phyloP scores from a whole-genome alignment of 2,329 filamentous ascomycete genomes.

The Ophiosphaerella korrae region DNA sequence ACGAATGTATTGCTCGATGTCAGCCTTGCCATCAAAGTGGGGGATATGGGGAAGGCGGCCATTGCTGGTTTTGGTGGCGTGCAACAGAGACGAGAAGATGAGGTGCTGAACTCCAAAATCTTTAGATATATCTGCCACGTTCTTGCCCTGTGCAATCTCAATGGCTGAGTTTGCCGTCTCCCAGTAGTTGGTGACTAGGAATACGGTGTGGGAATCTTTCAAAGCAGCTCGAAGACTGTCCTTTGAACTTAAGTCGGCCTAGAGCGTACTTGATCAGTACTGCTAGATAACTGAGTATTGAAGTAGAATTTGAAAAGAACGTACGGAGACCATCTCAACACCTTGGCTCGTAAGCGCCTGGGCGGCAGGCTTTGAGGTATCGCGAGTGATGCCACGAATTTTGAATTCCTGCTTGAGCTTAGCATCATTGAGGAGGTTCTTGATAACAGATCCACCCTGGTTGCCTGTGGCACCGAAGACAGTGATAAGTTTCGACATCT shows the following conservation, averaged over 20 bases:
- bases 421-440: slow-evolving; percentile 52
- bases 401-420: slow-evolving; percentile 54
- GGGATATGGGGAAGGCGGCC: slow-evolving; percentile 46
- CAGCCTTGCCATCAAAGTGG: slow-evolving; percentile 64
- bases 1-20: slow-evolving; percentile 61
- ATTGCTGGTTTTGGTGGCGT: slow-evolving; percentile 22
- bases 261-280: slow-evolving; percentile 32
- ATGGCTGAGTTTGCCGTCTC: slow-evolving; percentile 13
- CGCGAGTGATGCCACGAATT: slow-evolving; percentile 59
- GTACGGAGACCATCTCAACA: slow-evolving; percentile 26
- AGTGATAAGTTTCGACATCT: slow-evolving; percentile 34
- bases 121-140: slow-evolving; percentile 23
- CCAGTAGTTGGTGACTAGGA: slow-evolving; percentile 51
- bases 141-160: slow-evolving; percentile 28
- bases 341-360: slow-evolving; percentile 21
- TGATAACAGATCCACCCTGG: slow-evolving; percentile 57
- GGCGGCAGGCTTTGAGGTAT: slow-evolving; percentile 34
- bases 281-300: neutral
- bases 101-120: slow-evolving; percentile 21
- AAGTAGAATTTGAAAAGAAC: neutral
- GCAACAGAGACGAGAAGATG: slow-evolving; percentile 29
- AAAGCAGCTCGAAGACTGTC: slow-evolving; percentile 51
- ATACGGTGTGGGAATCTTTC: slow-evolving; percentile 54
- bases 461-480: slow-evolving; percentile 61
- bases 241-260: slow-evolving; percentile 50